Percentiles rank a stretch among this genome's conserved stretches.
Conservation (phyloP, 805 yeast species). For the Saturnispora dispora region DNA sequence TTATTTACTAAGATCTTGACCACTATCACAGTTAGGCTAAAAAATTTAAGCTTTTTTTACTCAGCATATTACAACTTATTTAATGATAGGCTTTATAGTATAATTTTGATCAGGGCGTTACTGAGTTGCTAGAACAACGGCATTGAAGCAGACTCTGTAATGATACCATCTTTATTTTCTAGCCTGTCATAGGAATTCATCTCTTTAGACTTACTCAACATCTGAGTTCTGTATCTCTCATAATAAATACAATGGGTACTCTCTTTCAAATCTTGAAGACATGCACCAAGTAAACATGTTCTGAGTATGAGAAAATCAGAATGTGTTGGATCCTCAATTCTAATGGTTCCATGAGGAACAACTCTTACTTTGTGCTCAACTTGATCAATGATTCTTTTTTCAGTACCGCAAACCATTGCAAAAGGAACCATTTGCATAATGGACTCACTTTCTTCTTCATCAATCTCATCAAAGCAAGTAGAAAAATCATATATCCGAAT, state of each 20-base stretch:
- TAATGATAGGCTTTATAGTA: not conserved
- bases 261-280: slow-evolving; percentile 69
- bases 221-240: slow-evolving; percentile 61
- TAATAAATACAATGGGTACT: slow-evolving; percentile 70
- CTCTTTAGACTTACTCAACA: slow-evolving; percentile 10
- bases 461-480: slow-evolving; percentile 24
- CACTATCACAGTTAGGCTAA: not conserved
- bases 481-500: slow-evolving; percentile 26
- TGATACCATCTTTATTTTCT: not conserved
- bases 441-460: slow-evolving; percentile 15
- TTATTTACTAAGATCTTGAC: not conserved
- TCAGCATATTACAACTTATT: not conserved
- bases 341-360: slow-evolving; percentile 81
- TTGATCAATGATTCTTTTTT: slow-evolving; percentile 60
- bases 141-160: not conserved
- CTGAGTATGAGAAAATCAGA: slow-evolving; percentile 74
- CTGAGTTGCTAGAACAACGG: not conserved
- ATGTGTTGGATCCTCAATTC: slow-evolving; percentile 71
- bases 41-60: not conserved
- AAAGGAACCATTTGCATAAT: slow-evolving; percentile 52
- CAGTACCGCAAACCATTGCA: slow-evolving; percentile 85
- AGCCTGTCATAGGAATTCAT: not conserved
- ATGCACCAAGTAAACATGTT: slow-evolving; percentile 66
- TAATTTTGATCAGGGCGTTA: not conserved
- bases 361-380: slow-evolving; percentile 65